Conservation (phyloP, 768 basidiomycete species). For the Collybia sp. region DNA sequence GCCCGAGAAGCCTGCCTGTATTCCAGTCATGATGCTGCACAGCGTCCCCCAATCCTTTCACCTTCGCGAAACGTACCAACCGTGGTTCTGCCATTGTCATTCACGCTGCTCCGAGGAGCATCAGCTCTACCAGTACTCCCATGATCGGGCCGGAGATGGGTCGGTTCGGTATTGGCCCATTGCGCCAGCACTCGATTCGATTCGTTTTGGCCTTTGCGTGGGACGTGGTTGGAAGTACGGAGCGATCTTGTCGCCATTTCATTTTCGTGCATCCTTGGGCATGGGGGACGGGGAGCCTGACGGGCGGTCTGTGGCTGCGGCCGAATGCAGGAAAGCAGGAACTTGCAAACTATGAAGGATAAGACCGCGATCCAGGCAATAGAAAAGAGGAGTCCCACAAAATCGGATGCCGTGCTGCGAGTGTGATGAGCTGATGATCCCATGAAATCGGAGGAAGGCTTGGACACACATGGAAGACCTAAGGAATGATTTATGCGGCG, state of each 20-base stretch:
- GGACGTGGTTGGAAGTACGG: conserved; percentile 45
- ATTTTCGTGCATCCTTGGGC: too few species aligned
- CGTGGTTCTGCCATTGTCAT: too few species aligned
- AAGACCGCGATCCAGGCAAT: conserved; percentile 53
- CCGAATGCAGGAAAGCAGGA: conserved; percentile 50
- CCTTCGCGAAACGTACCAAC: too few species aligned
- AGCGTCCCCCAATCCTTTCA: too few species aligned
- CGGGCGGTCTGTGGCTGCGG: conserved; percentile 18
- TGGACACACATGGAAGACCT: background rate
- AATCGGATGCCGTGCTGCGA: conserved; percentile 36
- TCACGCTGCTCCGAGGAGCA: conserved; percentile 56
- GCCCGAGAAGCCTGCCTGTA: too few species aligned
- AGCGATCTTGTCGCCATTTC: too few species aligned
- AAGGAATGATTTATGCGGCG: conserved; percentile 25
- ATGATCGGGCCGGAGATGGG: conserved; percentile 12
- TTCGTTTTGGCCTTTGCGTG: conserved; percentile 38
- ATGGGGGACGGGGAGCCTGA: conserved; percentile 24
- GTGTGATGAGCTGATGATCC: background rate
- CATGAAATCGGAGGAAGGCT: conserved; percentile 1
- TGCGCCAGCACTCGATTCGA: conserved; percentile 46
- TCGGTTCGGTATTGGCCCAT: conserved; percentile 53
- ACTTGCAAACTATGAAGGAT: conserved; percentile 48
- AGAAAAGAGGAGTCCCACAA: conserved; percentile 46
- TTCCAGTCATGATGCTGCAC: too few species aligned
- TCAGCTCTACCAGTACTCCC: conserved; percentile 48